Percentiles rank a stretch among this genome's conserved stretches.
Conservation (phyloP, 2,329 filamentous ascomycete genomes). For the Ciborinia camelliae region DNA sequence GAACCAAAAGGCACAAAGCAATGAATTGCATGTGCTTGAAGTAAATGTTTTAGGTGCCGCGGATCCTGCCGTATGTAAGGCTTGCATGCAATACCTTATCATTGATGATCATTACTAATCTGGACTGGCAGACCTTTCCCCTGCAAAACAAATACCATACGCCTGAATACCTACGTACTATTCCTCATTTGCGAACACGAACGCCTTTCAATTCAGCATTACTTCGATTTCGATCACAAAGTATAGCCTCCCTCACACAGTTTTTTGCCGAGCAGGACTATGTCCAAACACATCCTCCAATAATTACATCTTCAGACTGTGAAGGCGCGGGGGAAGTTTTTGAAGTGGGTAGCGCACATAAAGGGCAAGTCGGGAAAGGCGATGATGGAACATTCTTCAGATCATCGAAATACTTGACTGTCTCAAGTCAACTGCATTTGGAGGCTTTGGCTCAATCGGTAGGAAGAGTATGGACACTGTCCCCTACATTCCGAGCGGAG, state of each 20-base stretch:
- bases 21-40: slow-evolving; percentile 73
- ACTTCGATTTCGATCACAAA: slow-evolving; percentile 77
- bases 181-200: slow-evolving; percentile 83
- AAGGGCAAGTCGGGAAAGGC: slow-evolving; percentile 32
- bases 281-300: slow-evolving; percentile 83
- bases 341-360: slow-evolving; percentile 47
- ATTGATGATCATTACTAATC: slow-evolving; percentile 23
- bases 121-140: slow-evolving; percentile 67
- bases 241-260: slow-evolving; percentile 66
- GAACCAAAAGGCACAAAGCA: slow-evolving; percentile 62
- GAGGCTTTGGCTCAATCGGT: slow-evolving; percentile 87
- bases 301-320: slow-evolving; percentile 95
- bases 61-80: slow-evolving; percentile 67
- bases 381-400: slow-evolving; percentile 67
- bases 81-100: slow-evolving; percentile 1
- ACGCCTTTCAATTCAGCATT: slow-evolving; percentile 77
- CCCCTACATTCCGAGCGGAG: slow-evolving; percentile 91
- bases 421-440: slow-evolving; percentile 90
- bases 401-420: slow-evolving; percentile 87
- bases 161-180: slow-evolving; percentile 79
- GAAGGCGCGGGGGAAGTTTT: slow-evolving; percentile 97
- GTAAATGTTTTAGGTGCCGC: slow-evolving; percentile 72
- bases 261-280: slow-evolving; percentile 73
- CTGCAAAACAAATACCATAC: slow-evolving; percentile 97
- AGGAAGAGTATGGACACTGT: slow-evolving; percentile 88